These are phyloP conservation scores for Parafenestella ontariensis DNA, from an alignment of 2,329 filamentous ascomycete species.

Conservation along the genomic window DNA sequence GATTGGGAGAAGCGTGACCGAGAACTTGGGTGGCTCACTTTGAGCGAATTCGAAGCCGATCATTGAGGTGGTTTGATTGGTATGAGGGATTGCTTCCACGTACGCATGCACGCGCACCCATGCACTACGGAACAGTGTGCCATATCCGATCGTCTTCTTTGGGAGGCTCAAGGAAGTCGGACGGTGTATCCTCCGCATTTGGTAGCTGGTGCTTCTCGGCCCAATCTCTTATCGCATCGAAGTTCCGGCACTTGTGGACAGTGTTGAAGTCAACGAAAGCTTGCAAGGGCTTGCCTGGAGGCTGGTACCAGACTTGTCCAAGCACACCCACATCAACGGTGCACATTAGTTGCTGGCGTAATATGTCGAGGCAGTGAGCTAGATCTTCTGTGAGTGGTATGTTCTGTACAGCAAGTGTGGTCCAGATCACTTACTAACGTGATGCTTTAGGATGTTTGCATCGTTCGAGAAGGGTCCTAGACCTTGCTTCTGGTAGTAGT, in stretches of 20 bases:
- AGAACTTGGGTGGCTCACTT: too few species aligned
- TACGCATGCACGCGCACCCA: too few species aligned
- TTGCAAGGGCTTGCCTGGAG: constrained; percentile 54
- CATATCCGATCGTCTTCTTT: constrained; percentile 41
- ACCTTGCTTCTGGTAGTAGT: constrained; percentile 61
- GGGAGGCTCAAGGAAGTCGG: constrained; percentile 52
- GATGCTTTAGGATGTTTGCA: constrained; percentile 60
- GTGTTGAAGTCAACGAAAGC: constrained; percentile 70
- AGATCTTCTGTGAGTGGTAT: background rate
- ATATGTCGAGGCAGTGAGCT: constrained; percentile 66
- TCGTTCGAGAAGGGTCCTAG: constrained; percentile 64
- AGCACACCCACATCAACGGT: constrained; percentile 66
- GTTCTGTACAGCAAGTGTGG: background rate
- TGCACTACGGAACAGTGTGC: constrained; percentile 8
- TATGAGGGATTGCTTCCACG: too few species aligned
- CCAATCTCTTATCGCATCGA: constrained; percentile 62
- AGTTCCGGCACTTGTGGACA: constrained; percentile 65
- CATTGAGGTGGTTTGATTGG: too few species aligned
- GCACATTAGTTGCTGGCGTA: constrained; percentile 70
- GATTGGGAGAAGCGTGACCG: too few species aligned
- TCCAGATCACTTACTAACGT: constrained; percentile 60
- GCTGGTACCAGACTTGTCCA: constrained; percentile 66
- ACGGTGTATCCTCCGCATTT: constrained; percentile 30
- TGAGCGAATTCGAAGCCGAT: too few species aligned
- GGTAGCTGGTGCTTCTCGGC: constrained; percentile 62